Conservation (phyloP, 768 basidiomycete species). For the Leucocoprinus leucothites region DNA sequence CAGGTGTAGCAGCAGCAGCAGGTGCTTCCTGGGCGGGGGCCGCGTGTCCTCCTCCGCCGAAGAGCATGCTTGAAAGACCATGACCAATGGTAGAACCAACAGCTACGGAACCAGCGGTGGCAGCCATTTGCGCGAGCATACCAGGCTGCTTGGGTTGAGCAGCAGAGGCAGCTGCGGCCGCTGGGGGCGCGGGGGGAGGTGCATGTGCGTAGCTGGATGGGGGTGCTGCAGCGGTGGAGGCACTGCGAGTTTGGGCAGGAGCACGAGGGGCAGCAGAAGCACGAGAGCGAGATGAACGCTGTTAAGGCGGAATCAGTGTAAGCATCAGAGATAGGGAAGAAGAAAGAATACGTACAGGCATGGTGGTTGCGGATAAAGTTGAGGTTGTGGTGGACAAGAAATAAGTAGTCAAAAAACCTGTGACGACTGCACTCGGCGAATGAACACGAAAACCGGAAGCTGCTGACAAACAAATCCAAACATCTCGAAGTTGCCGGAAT, state of each 20-base stretch:
- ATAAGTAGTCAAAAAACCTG: conserved; percentile 22
- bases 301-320: background rate
- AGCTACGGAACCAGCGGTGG: conserved; percentile 88
- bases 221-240: conserved; percentile 47
- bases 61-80: conserved; percentile 87
- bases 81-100: conserved; percentile 87
- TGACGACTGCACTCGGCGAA: conserved; percentile 2
- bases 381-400: conserved; percentile 29
- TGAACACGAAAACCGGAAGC: background rate
- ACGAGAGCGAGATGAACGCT: conserved; percentile 82
- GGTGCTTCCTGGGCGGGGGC: conserved; percentile 39
- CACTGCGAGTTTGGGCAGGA: conserved; percentile 38
- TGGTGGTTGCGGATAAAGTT: conserved; percentile 17
- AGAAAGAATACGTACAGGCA: conserved; percentile 34
- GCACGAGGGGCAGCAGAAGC: conserved; percentile 52
- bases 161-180: conserved; percentile 39
- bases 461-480: conserved; percentile 19
- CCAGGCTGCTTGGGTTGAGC: conserved; percentile 58
- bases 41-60: conserved; percentile 60
- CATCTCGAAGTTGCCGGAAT: conserved; percentile 7
- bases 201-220: conserved; percentile 32
- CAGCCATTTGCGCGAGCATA: conserved; percentile 81
- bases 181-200: conserved; percentile 43
- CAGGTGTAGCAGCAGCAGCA: conserved; percentile 44
- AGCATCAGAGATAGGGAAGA: background rate